Base-by-base conservation (phyloP, 1,284 basidiomycete genomes). In the Stygiomarasmius scandens region DNA sequence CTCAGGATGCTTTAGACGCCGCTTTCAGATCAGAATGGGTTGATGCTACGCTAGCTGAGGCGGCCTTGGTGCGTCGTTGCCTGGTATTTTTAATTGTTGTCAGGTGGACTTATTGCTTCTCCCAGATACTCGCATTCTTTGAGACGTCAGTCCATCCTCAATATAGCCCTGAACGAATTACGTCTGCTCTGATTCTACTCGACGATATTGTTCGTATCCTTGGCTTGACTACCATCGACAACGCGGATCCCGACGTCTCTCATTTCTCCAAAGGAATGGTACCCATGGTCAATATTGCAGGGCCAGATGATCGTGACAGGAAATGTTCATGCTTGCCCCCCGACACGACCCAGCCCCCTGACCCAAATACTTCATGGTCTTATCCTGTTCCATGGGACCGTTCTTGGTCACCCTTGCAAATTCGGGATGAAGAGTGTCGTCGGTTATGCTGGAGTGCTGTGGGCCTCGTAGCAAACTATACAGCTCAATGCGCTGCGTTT, bases 121-220 rank as follows among this genome's bases (percentile, higher is more conserved):
- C n/a, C n/a, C n/a, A 92, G 89, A 81, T 91, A 48, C 75, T 92
- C 10, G 85, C 87, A 2, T 72, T 91, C 2, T 92, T 89, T 67
- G 90, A 92, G 69, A 80, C 82, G 0, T 91, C 87, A 1, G 81
- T 84, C 5, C 87, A 92, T 59, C 87, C 88, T 9, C 75, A 80
- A 34, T 80, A 89, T 66, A 79, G 77, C 24, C 74, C 79, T 6
- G 76, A 79, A 29, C 78, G 85, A 20, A 78, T 84, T n/a, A 73
- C 75, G 34, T 71, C 71, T 29, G 78, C 87, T 0, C 71, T 92
- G 12, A 63, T 77, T 48, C 74, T 80, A 38, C 77, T 92, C 34
- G 90, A 92, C 69, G 74, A 78, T 49, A 82, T 90, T 61, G 80
- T 92, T 61, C 77, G 74, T 22, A 70, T 69, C 6, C 77, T 87